Conservation (phyloP, 1,284 basidiomycete species). For the Cutaneotrichosporon sp. region DNA sequence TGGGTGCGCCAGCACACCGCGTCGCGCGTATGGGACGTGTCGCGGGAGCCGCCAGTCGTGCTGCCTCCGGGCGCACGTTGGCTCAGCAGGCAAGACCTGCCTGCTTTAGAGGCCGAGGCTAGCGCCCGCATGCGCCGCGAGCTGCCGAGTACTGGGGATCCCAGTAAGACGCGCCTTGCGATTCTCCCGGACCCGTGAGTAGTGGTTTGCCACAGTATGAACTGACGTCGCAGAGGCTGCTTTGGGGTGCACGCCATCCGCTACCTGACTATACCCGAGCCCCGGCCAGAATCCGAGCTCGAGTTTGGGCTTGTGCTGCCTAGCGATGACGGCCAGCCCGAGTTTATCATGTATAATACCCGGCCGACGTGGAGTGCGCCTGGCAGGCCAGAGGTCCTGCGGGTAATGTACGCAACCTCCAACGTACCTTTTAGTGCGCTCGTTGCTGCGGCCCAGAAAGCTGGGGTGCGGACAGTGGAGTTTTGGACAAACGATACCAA, state of each 20-base stretch:
- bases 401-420: neutral
- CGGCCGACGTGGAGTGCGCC: too few species aligned
- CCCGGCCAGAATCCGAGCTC: neutral
- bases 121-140: slow-evolving; percentile 1
- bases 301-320: slow-evolving; percentile 8
- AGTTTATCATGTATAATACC: slow-evolving; percentile 3
- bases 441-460: slow-evolving; percentile 8
- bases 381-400: too few species aligned
- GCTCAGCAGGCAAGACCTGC: neutral
- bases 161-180: slow-evolving; percentile 12
- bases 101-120: slow-evolving; percentile 1
- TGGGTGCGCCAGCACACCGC: slow-evolving; percentile 4
- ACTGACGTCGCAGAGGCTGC: neutral
- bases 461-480: slow-evolving; percentile 6
- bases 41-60: neutral
- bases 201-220: neutral
- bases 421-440: slow-evolving; percentile 7
- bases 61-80: slow-evolving; percentile 6
- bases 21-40: neutral
- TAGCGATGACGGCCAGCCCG: neutral
- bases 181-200: slow-evolving; percentile 12
- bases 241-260: slow-evolving; percentile 9
- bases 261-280: neutral
- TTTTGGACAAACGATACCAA: slow-evolving; percentile 5
- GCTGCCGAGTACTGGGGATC: slow-evolving; percentile 4